Base-by-base conservation (phyloP, 2,329 filamentous ascomycete genomes). In the Lecanicillium sp. region DNA sequence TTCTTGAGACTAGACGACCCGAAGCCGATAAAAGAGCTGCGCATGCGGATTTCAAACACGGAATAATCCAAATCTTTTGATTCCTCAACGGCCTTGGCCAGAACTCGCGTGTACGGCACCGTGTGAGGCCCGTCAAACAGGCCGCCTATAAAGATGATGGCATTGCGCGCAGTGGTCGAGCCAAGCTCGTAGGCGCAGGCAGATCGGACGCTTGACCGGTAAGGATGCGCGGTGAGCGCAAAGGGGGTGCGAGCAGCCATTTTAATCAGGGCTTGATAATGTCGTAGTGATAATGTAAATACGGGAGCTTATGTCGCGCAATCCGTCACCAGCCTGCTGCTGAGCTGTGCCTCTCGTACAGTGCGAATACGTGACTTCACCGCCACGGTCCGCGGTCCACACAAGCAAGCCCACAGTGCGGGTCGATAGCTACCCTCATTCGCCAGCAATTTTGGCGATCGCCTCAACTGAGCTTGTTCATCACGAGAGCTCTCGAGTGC, bases 91-190 rank as follows among this genome's bases (percentile, higher is more conserved):
- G 63, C 62, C 32, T 63, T 60, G 12, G 76, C 73, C 48, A 81
- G 63, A 2, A 62, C 59, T 5, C 71, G 69, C 40, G 72, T 67
- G 51, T 85, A 87, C 1, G 73, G 67, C 8, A 85, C 74, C 0
- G 80, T 82, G 53, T 85, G 78, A 50, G 84, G 78, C 2, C 84
- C 84, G 62, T 88, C 86, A 30, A 75, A 75, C 14, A 90, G 75
- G 29, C 86, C 86, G 52, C 83, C 84, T 53, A 88, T 74, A 66
- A 85, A 86, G 51, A 89, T 64, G 46, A 89, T 64, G 3, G 80
- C 81, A 63, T 87, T 80, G 42, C 62, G 67, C 49, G 69, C 63
- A 33, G 64, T 57, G 10, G 55, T 35, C 14, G 62, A 59, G 20
- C 74, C 73, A 15, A 66, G 57, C 56, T 78, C 74, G 53, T 77